Evolutionary conservation across 768 basidiomycete genomes (phyloP), one percentile per base, ranked within the genome.

Genomic region (Gyrodon lividus): DNA sequence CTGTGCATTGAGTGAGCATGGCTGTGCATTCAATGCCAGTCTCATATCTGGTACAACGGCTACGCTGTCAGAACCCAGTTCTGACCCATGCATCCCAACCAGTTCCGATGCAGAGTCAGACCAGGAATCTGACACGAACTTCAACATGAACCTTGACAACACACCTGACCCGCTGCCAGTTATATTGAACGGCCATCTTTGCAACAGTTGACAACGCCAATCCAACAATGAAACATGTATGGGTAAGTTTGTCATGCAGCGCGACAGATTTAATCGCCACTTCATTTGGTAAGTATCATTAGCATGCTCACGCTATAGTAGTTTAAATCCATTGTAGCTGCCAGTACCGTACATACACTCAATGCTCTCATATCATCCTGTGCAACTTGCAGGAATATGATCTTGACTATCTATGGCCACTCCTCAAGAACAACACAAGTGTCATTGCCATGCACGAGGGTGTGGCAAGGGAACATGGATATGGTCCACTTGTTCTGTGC

Each of bases 401-500:
- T 38, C 7, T 38, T 38, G 16, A 6, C 10, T 67, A 67, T 45
- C 50, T 67, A 2, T 33, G 31, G 6, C 60, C 65, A 13, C 43
- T 67, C 0, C 46, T 67, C 20, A 19, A 42, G 16, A n/a, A 50
- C 19, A 16, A 37, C n/a, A n/a, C 47, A 17, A 30, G 24, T 14
- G 10, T 41, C 26, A 55, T 55, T 51, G 6, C 35, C 2, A 10
- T 10, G n/a, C 43, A 42, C 33, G 48, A 57, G 28, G 17, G 30
- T 20, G 17, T 13, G 6, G 55, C 55, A 2, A 42, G 16, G 20
- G 13, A 16, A 4, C 10, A 26, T 12, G 58, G 58, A 6, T 66
- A 65, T 53, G 63, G 65, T 2, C 65, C 63, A 6, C 55, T 54
- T 10, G 34, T 40, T 12, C 56, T 54, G 2, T 66, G 65, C 23